Evolutionary conservation across 176 grass and related monocot genomes (phyloP).

Genomic region (Puccinellia tenuiflora): DNA sequence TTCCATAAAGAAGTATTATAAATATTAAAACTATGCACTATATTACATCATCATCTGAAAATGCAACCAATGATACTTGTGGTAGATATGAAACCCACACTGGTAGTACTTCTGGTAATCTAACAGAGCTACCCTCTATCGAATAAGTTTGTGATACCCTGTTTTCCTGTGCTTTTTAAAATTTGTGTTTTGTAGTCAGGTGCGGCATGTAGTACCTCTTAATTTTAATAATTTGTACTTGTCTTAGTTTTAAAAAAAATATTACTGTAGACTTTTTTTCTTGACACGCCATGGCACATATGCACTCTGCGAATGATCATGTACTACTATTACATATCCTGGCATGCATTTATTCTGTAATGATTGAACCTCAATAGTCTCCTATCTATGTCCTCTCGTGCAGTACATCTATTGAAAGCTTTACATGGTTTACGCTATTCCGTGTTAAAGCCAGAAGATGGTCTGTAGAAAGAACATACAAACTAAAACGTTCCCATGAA

Average conservation of each 20-base stretch:
- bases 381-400: background rate
- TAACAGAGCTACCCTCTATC: background rate
- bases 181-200: background rate
- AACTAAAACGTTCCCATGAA: background rate
- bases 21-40: slow-evolving; percentile 14
- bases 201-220: background rate
- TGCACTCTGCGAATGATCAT: background rate
- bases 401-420: background rate
- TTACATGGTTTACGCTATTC: background rate
- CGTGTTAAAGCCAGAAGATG: slow-evolving; percentile 16
- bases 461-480: background rate
- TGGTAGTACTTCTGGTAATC: background rate
- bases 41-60: slow-evolving; percentile 12
- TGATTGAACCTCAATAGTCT: slow-evolving; percentile 3
- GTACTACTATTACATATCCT: background rate
- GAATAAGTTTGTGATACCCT: background rate
- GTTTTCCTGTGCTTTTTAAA: background rate
- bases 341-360: background rate
- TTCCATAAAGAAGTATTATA: background rate
- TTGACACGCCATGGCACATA: background rate
- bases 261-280: slow-evolving; percentile 4
- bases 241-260: slow-evolving; percentile 4
- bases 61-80: slow-evolving; percentile 19
- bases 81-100: background rate
- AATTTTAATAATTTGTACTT: background rate